Evolutionary conservation across 139 green algal genomes (phyloP), one percentile per base, ranked within the genome.

Genomic region (Chlamydomonas sp.): DNA sequence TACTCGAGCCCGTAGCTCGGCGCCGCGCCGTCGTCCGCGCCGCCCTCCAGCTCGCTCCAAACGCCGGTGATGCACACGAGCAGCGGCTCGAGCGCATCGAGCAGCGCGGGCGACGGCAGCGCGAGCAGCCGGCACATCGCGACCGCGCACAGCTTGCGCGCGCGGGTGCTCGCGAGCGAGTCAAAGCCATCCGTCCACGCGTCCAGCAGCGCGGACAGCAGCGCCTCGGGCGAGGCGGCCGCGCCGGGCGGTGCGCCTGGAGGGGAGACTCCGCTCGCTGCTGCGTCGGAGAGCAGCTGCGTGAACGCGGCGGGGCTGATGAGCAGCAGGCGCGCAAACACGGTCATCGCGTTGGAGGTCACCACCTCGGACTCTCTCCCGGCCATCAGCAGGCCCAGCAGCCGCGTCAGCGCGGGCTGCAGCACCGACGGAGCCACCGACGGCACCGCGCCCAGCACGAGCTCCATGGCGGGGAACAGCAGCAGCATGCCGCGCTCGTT

Each of bases 241-340:
- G 13, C 13, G 54, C n/a, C n/a, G n/a, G n/a, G n/a, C n/a, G n/a
- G n/a, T n/a, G n/a, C n/a, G n/a, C n/a, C n/a, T n/a, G n/a, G n/a
- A n/a, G n/a, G n/a, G n/a, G n/a, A n/a, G n/a, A n/a, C n/a, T n/a
- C n/a, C n/a, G n/a, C n/a, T n/a, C n/a, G n/a, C 54, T 20, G 26
- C 54, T 20, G 54, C 54, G 26, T 64, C 54, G 30, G 54, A 33
- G 10, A 64, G 26, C 24, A 64, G 54, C 24, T 13, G 10, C 22
- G n/a, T 68, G 60, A 68, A 68, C 10, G 34, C 60, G 8, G 10
- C 10, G 60, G 60, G 30, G 30, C 31, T 68, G 31, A 49, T 6
- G 31, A 93, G 80, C 73, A 92, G 72, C 58, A 96, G 60, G 3
- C 90, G 75, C 0, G 77, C 86, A 33, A 92, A 79, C 30, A 96